Evolutionary conservation across 106 monocot genomes (phyloP), one percentile per base, ranked within the genome.

Genomic region (Dioscorea alata): DNA sequence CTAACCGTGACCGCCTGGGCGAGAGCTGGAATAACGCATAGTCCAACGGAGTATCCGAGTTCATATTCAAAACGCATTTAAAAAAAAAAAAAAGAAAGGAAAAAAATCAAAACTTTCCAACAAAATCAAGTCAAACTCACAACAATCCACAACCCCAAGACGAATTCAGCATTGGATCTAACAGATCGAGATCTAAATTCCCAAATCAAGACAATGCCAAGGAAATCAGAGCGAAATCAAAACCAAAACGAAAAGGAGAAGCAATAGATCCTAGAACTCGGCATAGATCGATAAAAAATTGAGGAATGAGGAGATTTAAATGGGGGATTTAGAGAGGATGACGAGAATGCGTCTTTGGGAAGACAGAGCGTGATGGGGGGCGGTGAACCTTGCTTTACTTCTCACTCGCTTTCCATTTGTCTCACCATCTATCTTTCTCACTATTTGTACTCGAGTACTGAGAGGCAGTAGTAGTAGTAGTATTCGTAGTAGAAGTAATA

Each of bases 11-110:
- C 28, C 89, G 79, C 74, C 81, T 73, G 7, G 97, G 89, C 22
- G 97, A 97, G 33, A 97, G 82, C 85, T 97, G 89, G 69, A 97
- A 97, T 57, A 84, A 56, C 12, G 92, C 92, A 73, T 69, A 85
- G 67, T 97, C 92, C 19, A 95, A 79, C 52, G 88, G 51, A 59
- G 85, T 68, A 42, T 85, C 79, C 12, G 88, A 79, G 31, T 95
- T 81, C 94, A 95, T 95, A 59, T 75, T 66, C 60, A 67, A 19
- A 28, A 67, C 12, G 6, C 22, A 51, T 12, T 12, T 24, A 19
- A n/a, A 42, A 33, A 50, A 42, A 42, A 33, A 50, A 42, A 8
- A 7, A 42, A 6, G 6, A 42, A 42, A 42, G 10, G 5, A 42
- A 42, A 42, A 42, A 42, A 42, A 42, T 10, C 6, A 42, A 42